Evolutionary conservation across 805 yeast genomes (phyloP).

Genomic region (Cyberlindnera saturnus): DNA sequence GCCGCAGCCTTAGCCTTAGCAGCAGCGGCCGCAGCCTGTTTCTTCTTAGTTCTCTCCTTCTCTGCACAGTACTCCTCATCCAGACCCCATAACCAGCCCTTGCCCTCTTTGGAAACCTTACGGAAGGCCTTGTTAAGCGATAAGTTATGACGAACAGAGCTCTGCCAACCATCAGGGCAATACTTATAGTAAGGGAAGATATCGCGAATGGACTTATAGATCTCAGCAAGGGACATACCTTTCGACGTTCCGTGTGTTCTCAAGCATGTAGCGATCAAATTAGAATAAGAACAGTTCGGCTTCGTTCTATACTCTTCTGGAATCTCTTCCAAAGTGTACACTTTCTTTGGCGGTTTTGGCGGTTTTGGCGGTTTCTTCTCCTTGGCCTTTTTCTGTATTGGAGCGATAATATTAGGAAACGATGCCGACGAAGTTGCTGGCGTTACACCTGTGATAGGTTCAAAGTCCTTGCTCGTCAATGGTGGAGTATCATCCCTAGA

Average conservation of each 20-base stretch:
- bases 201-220: conserved; percentile 80
- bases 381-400: conserved; percentile 27
- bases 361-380: conserved; percentile 45
- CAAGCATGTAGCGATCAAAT: conserved; percentile 73
- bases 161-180: conserved; percentile 98
- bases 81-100: conserved; percentile 92
- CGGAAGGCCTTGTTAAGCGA: conserved; percentile 81
- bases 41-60: conserved; percentile 67
- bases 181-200: conserved; percentile 86
- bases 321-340: conserved; percentile 74
- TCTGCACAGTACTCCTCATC: conserved; percentile 83
- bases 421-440: conserved; percentile 1
- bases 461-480: conserved; percentile 19
- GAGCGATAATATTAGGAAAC: not conserved
- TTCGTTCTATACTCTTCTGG: conserved; percentile 83
- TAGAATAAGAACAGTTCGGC: conserved; percentile 77
- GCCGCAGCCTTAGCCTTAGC: conserved; percentile 54
- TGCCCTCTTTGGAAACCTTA: conserved; percentile 79
- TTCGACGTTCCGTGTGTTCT: conserved; percentile 57
- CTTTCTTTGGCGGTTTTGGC: conserved; percentile 50
- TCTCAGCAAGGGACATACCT: conserved; percentile 80
- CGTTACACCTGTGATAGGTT: conserved; percentile 16
- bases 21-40: conserved; percentile 59
- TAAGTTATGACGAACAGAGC: conserved; percentile 84
- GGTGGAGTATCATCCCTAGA: conserved; percentile 14